Evolutionary conservation across 306 rosid genomes (phyloP).

Genomic region (Betula pendula): DNA sequence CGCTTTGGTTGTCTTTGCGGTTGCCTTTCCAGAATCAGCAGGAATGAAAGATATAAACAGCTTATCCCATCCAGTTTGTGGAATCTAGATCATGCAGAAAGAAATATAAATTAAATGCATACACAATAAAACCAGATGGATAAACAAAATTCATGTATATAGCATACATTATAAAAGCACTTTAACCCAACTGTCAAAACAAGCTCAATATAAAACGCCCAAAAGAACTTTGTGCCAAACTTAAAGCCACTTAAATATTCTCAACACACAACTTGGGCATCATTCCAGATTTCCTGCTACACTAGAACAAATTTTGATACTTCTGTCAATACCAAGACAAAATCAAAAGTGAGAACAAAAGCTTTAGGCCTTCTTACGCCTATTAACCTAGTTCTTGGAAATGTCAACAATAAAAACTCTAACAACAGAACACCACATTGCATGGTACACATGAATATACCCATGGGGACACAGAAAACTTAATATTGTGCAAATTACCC

Average conservation of each 20-base stretch:
- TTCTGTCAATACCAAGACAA: no score
- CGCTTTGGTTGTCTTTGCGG: constrained; percentile 90
- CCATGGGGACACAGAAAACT: neutral
- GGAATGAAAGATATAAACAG: constrained; percentile 82
- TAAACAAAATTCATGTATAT: neutral
- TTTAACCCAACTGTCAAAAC: constrained; percentile 4
- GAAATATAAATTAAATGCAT: constrained; percentile 34
- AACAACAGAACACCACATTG: neutral
- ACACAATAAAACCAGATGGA: constrained; percentile 23
- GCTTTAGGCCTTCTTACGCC: no score
- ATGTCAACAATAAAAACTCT: no score
- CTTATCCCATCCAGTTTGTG: constrained; percentile 97
- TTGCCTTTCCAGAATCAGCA: constrained; percentile 85
- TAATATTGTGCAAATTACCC: neutral
- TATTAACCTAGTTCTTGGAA: no score
- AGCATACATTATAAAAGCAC: constrained; percentile 10
- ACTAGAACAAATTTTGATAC: no score
- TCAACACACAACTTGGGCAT: neutral
- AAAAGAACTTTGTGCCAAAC: constrained; percentile 12
- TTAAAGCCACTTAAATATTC: constrained; percentile 17
- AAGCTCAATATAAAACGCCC: constrained; percentile 1
- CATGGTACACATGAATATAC: neutral
- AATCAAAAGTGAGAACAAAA: no score
- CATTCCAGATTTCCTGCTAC: no score
- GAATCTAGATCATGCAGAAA: constrained; percentile 63